phyloP scores from a whole-genome alignment of 139 green algal species.

The Coelastrella sp. region DNA sequence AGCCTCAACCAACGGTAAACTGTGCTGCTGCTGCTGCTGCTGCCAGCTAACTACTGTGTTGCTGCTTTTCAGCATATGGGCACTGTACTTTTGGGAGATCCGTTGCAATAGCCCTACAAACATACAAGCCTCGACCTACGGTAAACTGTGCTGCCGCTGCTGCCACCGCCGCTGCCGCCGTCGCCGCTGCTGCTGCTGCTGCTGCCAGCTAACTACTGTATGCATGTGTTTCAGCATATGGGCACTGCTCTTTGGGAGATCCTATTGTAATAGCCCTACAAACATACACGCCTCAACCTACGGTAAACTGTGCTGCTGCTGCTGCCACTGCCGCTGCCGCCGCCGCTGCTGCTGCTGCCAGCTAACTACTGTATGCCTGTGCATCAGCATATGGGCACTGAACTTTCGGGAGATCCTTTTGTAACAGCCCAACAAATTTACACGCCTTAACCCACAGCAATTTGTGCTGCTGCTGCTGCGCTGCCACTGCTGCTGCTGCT shows the following conservation, averaged over 20 bases:
- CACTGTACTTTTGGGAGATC: constrained; percentile 36
- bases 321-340: too few species aligned
- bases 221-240: background rate
- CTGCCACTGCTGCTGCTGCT: background rate
- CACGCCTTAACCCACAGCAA: constrained; percentile 39
- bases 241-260: constrained; percentile 42
- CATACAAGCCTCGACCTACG: constrained; percentile 33
- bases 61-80: background rate
- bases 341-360: background rate
- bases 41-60: background rate
- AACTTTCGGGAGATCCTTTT: constrained; percentile 31
- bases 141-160: background rate
- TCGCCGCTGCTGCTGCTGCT: background rate
- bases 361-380: background rate
- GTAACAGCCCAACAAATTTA: constrained; percentile 30
- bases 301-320: constrained; percentile 13
- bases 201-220: background rate
- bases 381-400: constrained; percentile 27
- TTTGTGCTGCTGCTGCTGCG: background rate
- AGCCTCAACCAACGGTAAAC: background rate
- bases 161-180: too few species aligned
- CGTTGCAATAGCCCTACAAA: constrained; percentile 26
- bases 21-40: too few species aligned
- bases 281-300: constrained; percentile 39
- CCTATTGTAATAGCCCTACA: constrained; percentile 17